A percentile compares a stretch with the other conserved stretches of the same genome.
phyloP scores from a whole-genome alignment of 2,329 filamentous ascomycete species.

The Apiospora sp. region DNA sequence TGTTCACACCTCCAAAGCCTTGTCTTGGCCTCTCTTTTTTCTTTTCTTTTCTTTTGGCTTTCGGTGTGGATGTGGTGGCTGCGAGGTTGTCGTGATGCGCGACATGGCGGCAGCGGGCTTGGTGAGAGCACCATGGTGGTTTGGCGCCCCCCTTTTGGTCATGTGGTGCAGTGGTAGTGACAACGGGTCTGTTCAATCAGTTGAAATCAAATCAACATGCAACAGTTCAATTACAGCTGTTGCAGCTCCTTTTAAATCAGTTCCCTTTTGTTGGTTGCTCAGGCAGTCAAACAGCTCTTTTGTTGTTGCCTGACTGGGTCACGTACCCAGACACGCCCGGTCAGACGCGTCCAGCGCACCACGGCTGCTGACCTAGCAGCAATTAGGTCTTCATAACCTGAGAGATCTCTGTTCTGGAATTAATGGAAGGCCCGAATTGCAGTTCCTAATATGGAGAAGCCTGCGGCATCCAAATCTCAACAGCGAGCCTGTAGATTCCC shows the following conservation, averaged over 20 bases:
- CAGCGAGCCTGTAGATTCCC: no score
- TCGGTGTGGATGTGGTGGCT: background rate
- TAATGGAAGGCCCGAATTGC: no score
- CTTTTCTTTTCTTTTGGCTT: background rate
- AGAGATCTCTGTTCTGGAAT: background rate
- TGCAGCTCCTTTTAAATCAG: background rate
- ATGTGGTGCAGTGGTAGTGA: slow-evolving; percentile 12
- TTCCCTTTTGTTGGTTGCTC: slow-evolving; percentile 1
- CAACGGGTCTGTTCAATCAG: background rate
- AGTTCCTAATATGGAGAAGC: no score
- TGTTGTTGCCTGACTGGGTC: background rate
- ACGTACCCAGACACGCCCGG: background rate
- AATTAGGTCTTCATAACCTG: background rate
- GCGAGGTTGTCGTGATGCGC: background rate
- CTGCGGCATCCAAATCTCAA: no score
- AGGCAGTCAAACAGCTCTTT: background rate
- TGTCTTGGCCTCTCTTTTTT: slow-evolving; percentile 17
- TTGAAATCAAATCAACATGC: background rate
- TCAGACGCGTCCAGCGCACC: background rate
- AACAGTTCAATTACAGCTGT: background rate
- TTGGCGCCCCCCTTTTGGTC: background rate
- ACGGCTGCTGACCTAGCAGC: no score
- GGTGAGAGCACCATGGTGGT: background rate
- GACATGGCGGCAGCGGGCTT: background rate
- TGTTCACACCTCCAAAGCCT: background rate